Conservation (phyloP, 305 asterid species). For the Nicotiana rustica region DNA sequence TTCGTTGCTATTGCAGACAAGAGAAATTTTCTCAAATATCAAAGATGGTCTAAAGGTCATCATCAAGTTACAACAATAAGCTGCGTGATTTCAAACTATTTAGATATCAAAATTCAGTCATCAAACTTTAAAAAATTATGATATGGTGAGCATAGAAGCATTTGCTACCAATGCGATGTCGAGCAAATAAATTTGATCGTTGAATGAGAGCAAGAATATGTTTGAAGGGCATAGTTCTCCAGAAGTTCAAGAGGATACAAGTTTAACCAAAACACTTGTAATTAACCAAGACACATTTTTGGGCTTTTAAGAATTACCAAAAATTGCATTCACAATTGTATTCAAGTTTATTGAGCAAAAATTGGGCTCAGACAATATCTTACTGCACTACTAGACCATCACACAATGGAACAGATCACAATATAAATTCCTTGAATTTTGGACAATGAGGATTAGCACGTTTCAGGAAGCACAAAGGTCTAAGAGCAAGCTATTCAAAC, state of each 20-base stretch:
- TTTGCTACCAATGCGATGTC: not conserved
- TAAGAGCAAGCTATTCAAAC: not conserved
- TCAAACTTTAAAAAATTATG: not conserved
- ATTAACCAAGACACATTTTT: not conserved
- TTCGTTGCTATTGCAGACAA: no score
- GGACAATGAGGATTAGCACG: not conserved
- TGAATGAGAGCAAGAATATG: not conserved
- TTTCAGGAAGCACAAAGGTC: not conserved
- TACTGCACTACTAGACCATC: no score
- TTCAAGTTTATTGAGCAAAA: not conserved
- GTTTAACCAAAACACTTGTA: not conserved
- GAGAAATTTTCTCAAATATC: not conserved
- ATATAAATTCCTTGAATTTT: no score
- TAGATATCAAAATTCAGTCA: not conserved
- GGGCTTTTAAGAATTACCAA: not conserved
- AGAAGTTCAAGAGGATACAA: not conserved
- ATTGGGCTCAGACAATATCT: not conserved
- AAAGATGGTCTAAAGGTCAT: not conserved
- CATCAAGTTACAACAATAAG: not conserved
- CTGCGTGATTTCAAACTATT: not conserved
- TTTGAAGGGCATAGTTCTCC: not conserved
- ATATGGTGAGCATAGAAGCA: not conserved
- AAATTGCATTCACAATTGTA: not conserved
- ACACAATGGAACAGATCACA: not conserved
- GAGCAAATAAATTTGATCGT: not conserved